Conservation (phyloP, 768 basidiomycete genomes). For the Boletus edulis region DNA sequence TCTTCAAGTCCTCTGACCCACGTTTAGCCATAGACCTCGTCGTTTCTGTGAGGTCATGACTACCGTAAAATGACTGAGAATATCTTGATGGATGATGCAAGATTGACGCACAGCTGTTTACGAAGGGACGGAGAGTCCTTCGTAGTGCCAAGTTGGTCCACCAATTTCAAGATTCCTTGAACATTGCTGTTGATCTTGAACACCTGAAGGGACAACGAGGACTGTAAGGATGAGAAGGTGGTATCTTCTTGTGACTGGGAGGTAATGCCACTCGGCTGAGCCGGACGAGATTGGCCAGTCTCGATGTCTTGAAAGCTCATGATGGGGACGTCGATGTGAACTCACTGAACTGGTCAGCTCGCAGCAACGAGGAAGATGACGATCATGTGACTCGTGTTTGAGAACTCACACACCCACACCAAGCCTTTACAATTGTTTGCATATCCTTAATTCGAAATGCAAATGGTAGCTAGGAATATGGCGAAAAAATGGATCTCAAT, state of each 20-base stretch:
- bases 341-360: neutral
- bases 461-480: no score
- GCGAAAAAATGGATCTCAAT: no score
- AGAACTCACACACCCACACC: no score
- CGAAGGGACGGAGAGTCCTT: conserved; percentile 78
- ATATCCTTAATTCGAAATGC: no score
- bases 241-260: conserved; percentile 60
- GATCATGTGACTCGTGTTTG: conserved; percentile 8
- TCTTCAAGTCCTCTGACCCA: conserved; percentile 91
- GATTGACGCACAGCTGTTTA: conserved; percentile 71
- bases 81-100: neutral
- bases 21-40: conserved; percentile 95
- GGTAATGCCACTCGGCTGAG: conserved; percentile 20
- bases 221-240: conserved; percentile 72
- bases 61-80: conserved; percentile 30
- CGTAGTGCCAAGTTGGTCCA: conserved; percentile 89
- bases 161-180: conserved; percentile 90
- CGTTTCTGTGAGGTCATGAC: conserved; percentile 91
- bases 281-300: conserved; percentile 36
- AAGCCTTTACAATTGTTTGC: no score
- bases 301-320: conserved; percentile 57
- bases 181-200: conserved; percentile 99
- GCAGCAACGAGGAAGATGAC: conserved; percentile 1
- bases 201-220: conserved; percentile 84
- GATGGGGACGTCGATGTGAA: neutral